These are phyloP conservation scores for Mortierella sp. DNA, from an alignment of 371 early-diverging fungal genomes.

Conservation along the genomic window DNA sequence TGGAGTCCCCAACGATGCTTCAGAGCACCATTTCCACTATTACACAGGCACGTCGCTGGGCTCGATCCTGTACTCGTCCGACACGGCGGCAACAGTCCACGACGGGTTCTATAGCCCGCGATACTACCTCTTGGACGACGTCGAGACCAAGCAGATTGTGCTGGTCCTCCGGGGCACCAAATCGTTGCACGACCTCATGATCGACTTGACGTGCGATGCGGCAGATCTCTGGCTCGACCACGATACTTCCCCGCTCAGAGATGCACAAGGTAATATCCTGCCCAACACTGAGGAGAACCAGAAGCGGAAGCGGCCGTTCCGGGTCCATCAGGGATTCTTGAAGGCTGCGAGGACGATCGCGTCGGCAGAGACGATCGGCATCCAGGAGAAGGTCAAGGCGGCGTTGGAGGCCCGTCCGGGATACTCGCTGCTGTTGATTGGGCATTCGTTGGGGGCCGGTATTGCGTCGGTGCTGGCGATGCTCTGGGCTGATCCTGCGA, in stretches of 20 bases:
- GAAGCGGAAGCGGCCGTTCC: slow-evolving; percentile 32
- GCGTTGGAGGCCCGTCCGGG: slow-evolving; percentile 42
- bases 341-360: slow-evolving; percentile 52
- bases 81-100: slow-evolving; percentile 47
- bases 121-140: slow-evolving; percentile 52
- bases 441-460: slow-evolving; percentile 49
- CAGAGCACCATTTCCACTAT: slow-evolving; percentile 38
- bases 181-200: slow-evolving; percentile 53
- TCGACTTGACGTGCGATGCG: slow-evolving; percentile 52
- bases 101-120: slow-evolving; percentile 56
- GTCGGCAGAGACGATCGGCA: slow-evolving; percentile 51
- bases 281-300: not conserved
- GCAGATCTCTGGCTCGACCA: slow-evolving; percentile 51
- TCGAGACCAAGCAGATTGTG: slow-evolving; percentile 53
- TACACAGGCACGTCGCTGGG: slow-evolving; percentile 53
- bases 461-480: slow-evolving; percentile 48
- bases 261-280: slow-evolving; percentile 20
- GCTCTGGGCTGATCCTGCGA: slow-evolving; percentile 55
- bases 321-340: slow-evolving; percentile 50
- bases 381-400: slow-evolving; percentile 51
- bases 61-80: slow-evolving; percentile 52
- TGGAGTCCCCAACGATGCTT: not conserved
- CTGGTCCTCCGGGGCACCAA: slow-evolving; percentile 50
- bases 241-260: slow-evolving; percentile 32
- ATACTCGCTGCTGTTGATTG: slow-evolving; percentile 43